Base-by-base conservation (phyloP, 1,139 yeast genomes). In the Pichia sp. region DNA sequence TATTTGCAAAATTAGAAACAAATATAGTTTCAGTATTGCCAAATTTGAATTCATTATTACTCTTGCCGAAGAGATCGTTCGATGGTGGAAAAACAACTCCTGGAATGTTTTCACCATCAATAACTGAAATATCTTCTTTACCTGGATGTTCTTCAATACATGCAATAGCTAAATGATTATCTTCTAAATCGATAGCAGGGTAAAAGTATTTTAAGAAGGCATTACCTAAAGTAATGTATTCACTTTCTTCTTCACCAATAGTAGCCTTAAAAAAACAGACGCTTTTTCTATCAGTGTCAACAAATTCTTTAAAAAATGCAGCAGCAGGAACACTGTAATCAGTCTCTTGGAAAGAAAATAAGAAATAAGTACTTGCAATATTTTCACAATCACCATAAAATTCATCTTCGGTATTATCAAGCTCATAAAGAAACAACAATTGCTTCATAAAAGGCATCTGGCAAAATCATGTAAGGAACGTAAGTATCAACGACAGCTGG, bases 401-500 rank as follows among this genome's bases (percentile, higher is more conserved):
- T 52, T 69, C 72, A 23, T 57, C 60, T 2, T 64, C 68, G 7
- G 53, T 46, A 2, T 44, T 31, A 4, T 45, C 32, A 34, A 60
- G 59, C 51, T 1, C 49, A 38, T 6, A 20, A 72, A 53, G 3
- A 55, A 45, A 50, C 40, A 0, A 74, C 80, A 49, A 78, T 60
- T 6, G 61, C 51, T 3, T 57, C 55, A 12, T 73, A 61, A 28
- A 72, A 54, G 10, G 52, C 58, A 2, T 54, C 42, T 23, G 85
- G 82, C 1, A 78, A 59, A 49, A 68, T 70, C 7, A 79, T 66
- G 39, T 73, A 62, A 3, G 86, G 74, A 9, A 84, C 71, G 26
- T 87, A 87, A 7, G 84, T 71, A 60, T 81, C 87, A 35, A 82
- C 62, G 40, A 77, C 60, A 4, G 76, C 80, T 1, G 73, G 65